phyloP scores from a whole-genome alignment of 768 basidiomycete species.

The Suillus fuscotomentosus region DNA sequence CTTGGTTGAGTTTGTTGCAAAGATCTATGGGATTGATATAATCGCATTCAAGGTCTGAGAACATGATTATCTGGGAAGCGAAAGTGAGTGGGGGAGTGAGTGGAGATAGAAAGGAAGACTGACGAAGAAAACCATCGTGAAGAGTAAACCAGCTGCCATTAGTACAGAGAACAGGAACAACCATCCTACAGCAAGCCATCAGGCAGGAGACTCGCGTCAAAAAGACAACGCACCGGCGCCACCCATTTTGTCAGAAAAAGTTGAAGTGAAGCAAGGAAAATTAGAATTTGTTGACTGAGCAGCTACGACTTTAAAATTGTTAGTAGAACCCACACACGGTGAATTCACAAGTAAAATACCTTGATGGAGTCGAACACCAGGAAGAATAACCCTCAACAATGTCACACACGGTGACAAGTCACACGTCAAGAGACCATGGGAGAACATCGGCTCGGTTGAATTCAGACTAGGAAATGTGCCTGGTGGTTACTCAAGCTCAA shows the following conservation, averaged over 20 bases:
- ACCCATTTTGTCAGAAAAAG: conserved; percentile 30
- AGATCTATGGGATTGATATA: conserved; percentile 99
- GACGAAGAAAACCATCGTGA: conserved; percentile 99
- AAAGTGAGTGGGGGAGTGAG: neutral
- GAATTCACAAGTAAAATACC: neutral
- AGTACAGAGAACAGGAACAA: conserved; percentile 96
- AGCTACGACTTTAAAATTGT: neutral
- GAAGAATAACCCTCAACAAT: neutral
- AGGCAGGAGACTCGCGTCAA: neutral
- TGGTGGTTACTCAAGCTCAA: too few relatives aligned
- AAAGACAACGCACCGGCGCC: conserved; percentile 37
- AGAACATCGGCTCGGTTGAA: too few relatives aligned
- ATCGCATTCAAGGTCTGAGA: conserved; percentile 98
- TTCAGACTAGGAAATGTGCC: too few relatives aligned
- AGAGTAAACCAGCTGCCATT: conserved; percentile 90
- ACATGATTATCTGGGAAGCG: conserved; percentile 93
- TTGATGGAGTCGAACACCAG: neutral
- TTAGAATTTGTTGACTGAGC: neutral
- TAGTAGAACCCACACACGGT: neutral
- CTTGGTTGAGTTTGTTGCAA: conserved; percentile 98
- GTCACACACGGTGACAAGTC: neutral
- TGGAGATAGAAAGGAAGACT: conserved; percentile 33
- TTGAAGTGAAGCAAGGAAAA: neutral
- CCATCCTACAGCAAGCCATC: conserved; percentile 62
- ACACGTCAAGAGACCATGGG: neutral